phyloP scores from a whole-genome alignment of 2,329 filamentous ascomycete species.

The Tolypocladium pustulatum region DNA sequence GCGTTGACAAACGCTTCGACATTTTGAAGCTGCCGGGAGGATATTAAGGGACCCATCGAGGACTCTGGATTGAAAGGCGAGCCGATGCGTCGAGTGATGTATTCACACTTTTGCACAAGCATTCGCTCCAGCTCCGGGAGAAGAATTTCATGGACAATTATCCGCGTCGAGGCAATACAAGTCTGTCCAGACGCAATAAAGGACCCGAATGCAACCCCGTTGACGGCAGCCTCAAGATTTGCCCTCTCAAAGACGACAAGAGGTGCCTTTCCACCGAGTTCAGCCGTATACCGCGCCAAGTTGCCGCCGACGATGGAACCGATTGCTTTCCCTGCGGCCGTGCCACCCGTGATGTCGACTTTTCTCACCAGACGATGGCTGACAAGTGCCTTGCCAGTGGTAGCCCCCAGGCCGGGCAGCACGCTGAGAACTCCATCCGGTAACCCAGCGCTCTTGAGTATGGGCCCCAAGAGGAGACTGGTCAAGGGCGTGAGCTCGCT shows the following conservation, averaged over 20 bases:
- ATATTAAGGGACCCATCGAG: constrained; percentile 56
- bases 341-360: constrained; percentile 69
- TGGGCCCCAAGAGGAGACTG: constrained; percentile 45
- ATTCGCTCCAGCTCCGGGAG: constrained; percentile 52
- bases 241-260: constrained; percentile 57
- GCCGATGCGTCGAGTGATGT: constrained; percentile 43
- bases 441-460: constrained; percentile 57
- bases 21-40: constrained; percentile 50
- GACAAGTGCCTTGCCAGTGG: constrained; percentile 42
- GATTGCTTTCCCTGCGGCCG: constrained; percentile 56
- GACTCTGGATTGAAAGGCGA: constrained; percentile 43
- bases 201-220: constrained; percentile 53
- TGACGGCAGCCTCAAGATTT: constrained; percentile 55
- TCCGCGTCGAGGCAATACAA: constrained; percentile 60
- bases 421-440: constrained; percentile 61
- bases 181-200: constrained; percentile 47
- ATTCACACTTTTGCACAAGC: constrained; percentile 54
- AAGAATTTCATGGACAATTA: constrained; percentile 62
- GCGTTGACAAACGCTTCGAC: constrained; percentile 56
- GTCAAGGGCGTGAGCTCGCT: constrained; percentile 53
- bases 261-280: constrained; percentile 63
- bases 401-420: constrained; percentile 40
- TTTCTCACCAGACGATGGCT: constrained; percentile 46
- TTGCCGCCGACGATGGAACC: constrained; percentile 56
- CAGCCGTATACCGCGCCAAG: constrained; percentile 58